Percentiles rank a stretch among this genome's conserved stretches.
These are phyloP conservation scores for Phaseolus lunatus DNA, from an alignment of 306 rosid species.

Conservation along the genomic window DNA sequence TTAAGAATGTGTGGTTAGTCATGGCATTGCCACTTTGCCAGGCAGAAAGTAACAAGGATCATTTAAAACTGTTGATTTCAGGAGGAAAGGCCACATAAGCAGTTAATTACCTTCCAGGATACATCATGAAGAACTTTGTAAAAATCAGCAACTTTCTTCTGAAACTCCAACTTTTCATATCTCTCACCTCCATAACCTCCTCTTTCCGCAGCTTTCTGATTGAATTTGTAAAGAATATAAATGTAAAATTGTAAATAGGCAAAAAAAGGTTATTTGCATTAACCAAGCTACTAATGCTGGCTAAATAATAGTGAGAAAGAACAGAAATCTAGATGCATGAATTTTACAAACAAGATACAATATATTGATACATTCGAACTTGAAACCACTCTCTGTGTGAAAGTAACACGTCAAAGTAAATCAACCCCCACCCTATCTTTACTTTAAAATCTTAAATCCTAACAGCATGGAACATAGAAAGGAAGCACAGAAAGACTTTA, in stretches of 20 bases:
- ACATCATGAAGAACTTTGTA: constrained; percentile 67
- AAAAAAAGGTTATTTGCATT: background rate
- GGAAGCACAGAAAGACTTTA: background rate
- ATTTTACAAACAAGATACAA: background rate
- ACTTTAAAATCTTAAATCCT: constrained; percentile 5
- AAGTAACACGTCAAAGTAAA: background rate
- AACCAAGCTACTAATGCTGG: constrained; percentile 25
- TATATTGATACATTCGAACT: constrained; percentile 5
- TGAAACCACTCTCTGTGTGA: constrained; percentile 8
- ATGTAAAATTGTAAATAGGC: background rate
- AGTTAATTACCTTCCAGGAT: constrained; percentile 81
- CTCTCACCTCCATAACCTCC: constrained; percentile 95
- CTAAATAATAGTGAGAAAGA: constrained; percentile 6
- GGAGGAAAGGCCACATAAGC: constrained; percentile 1
- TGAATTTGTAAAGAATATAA: constrained; percentile 20
- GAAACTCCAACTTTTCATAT: constrained; percentile 79
- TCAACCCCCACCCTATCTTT: background rate
- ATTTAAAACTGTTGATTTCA: constrained; percentile 8
- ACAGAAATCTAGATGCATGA: background rate
- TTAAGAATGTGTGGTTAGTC: constrained; percentile 15
- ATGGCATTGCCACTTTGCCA: background rate
- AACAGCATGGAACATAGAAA: constrained; percentile 14
- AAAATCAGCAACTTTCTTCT: constrained; percentile 65
- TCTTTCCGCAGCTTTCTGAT: constrained; percentile 92
- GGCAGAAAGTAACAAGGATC: constrained; percentile 16